Percentiles rank a stretch among this genome's conserved stretches.
Conservation (phyloP, 257 asterid genomes). For the Salvia miltiorrhiza region DNA sequence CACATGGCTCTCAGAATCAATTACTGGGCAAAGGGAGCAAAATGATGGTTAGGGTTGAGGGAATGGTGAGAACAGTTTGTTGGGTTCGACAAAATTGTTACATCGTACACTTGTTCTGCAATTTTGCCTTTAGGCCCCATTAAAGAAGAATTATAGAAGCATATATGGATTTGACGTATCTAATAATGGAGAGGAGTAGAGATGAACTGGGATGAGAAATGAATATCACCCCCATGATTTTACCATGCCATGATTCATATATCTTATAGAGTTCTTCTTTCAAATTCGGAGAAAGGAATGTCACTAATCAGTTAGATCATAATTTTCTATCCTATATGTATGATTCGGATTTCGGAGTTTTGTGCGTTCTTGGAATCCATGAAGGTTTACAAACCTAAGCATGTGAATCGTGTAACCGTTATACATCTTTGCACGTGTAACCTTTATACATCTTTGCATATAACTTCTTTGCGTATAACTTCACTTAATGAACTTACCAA, state of each 20-base stretch:
- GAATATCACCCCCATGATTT: neutral
- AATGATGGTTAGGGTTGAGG: neutral
- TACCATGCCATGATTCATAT: neutral
- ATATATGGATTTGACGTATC: neutral
- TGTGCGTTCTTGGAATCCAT: neutral
- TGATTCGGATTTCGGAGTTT: no score
- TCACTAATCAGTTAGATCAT: neutral
- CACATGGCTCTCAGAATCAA: neutral
- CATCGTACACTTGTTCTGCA: neutral
- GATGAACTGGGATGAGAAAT: slow-evolving; percentile 7
- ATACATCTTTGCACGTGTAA: neutral
- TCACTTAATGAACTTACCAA: neutral
- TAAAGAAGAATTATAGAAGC: neutral
- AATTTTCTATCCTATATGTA: neutral
- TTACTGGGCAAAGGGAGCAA: neutral
- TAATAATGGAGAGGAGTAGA: neutral
- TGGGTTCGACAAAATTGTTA: neutral
- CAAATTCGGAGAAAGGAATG: slow-evolving; percentile 2
- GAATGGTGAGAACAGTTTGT: neutral
- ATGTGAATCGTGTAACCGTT: neutral
- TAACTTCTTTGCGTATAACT: neutral
- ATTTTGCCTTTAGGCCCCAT: slow-evolving; percentile 4
- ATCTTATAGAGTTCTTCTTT: neutral
- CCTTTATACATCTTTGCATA: no score
- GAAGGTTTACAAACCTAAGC: slow-evolving; percentile 1